Conservation (phyloP, 768 basidiomycete species). For the Amanita polypyramis region DNA sequence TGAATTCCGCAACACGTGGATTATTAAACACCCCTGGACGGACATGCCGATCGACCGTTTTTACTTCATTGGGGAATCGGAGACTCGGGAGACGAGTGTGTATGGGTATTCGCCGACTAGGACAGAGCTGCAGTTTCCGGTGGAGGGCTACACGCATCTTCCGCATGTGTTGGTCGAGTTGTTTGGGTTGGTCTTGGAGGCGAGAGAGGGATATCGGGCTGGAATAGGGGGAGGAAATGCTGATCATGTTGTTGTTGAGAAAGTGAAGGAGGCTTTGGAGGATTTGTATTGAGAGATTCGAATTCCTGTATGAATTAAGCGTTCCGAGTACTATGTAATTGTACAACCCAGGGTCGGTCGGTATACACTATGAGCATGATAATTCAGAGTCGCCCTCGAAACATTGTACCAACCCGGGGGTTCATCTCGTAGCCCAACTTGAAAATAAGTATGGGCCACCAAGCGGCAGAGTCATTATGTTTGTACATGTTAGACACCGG, state of each 20-base stretch:
- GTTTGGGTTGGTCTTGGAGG: slow-evolving; percentile 23
- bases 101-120: slow-evolving; percentile 23
- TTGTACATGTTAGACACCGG: no score
- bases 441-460: no score
- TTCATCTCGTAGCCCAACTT: no score
- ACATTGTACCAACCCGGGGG: no score
- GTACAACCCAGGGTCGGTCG: no score
- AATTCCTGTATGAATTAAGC: background rate
- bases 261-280: slow-evolving; percentile 19
- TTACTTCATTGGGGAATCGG: slow-evolving; percentile 10
- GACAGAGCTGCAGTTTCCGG: slow-evolving; percentile 18
- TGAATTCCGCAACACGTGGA: slow-evolving; percentile 25
- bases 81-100: slow-evolving; percentile 21
- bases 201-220: slow-evolving; percentile 14
- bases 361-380: no score
- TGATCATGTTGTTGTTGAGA: slow-evolving; percentile 17
- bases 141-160: slow-evolving; percentile 18
- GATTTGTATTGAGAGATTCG: slow-evolving; percentile 12
- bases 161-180: slow-evolving; percentile 22
- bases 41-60: slow-evolving; percentile 25
- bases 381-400: no score
- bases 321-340: no score
- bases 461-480: no score
- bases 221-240: slow-evolving; percentile 10
- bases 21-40: slow-evolving; percentile 19